Base-by-base conservation (phyloP, 352 stramenopile species). In the Globisporangium middletonii region DNA sequence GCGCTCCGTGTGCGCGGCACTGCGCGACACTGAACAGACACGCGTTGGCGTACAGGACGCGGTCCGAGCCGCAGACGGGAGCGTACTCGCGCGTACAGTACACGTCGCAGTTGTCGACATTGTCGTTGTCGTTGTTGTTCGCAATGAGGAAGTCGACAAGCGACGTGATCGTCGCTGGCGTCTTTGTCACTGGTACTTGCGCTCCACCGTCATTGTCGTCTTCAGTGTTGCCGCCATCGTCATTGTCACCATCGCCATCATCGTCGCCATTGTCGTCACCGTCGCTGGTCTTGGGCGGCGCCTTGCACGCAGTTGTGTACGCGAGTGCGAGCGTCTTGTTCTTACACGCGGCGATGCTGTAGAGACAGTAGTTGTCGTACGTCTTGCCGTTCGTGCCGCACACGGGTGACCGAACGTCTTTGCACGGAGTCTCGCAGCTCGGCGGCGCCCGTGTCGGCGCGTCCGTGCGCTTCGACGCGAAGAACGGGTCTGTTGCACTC, bases 11-110 rank as follows among this genome's bases (percentile, higher is more conserved):
- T 12, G 60, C 33, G 30, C 58, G 60, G n/a, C 65, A 59, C 43
- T 63, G 51, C 1, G 65, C 65, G n/a, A 59, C 64, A 26, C 54
- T 35, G 38, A 72, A 67, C n/a, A 43, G 23, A 50, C 67, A 73
- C 38, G 23, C 30, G 55, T 74, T 74, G 23, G 37, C 41, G 51
- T 74, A 74, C 45, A 63, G 71, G 41, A 60, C 27, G 30, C 60
- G 60, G 38, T 74, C 57, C 37, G 67, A 74, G 38, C 67, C 67
- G n/a, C 67, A 74, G 18, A 77, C 57, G 3, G 69, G 69, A 9
- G 64, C 51, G 49, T 72, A 77, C 35, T 69, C 44, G 44, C 63
- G 55, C 42, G 63, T 69, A 42, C 63, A 74, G 47, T 49, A 59
- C 23, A 49, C 50, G 42, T n/a, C 19, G 43, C 63, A 69, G 45